Base-by-base conservation (phyloP, 2,329 filamentous ascomycete species). In the Thermoascus crustaceus region DNA sequence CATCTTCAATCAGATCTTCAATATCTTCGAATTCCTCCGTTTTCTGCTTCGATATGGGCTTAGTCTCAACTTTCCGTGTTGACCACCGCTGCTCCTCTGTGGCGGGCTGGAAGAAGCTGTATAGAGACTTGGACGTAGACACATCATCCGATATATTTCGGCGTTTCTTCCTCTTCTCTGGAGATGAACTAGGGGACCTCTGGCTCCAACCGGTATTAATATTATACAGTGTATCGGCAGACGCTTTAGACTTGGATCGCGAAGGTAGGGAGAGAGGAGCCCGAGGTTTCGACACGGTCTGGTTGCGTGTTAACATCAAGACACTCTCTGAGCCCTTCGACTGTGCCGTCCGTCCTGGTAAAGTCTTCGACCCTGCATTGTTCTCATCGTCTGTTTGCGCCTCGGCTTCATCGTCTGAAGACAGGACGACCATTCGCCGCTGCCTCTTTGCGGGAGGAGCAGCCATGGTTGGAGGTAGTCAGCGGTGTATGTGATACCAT, bases 31-130 rank as follows among this genome's bases (percentile, higher is more conserved):
- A 20, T 11, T 36, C 39, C 19, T 49, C 44, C 20, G 30, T 19
- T 16, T 30, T 33, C 5, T 38, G 19, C 4, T 42, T 34, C 5
- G 46, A 11, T 2, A 44, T 18, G n/a, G 35, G 43, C 19, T 41
- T 37, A 4, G 47, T 41, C 25, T 50, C 47, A 26, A 51, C 50
- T 25, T 52, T 52, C 24, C 42, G 50, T 9, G 50, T 44, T 8
- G 56, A 51, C 60, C 59, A 63, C 55, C 60, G 52, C 36, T 65
- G 57, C 27, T 59, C 54, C 20, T 63, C 55, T 13, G 49, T 58
- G n/a, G 57, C 54, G 21, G 57, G 54, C 9, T 49, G 49, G 35
- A 67, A 67, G 42, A 66, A 66, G n/a, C 43, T 55, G 26, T 63
- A 57, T 9, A 68, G 41, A 2, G 64, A 61, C 32, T 55, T 61